A percentile compares a stretch with the other conserved stretches of the same genome.
These are phyloP conservation scores for Tuber aestivum DNA, from an alignment of 495 filamentous ascomycete species.

Conservation along the genomic window DNA sequence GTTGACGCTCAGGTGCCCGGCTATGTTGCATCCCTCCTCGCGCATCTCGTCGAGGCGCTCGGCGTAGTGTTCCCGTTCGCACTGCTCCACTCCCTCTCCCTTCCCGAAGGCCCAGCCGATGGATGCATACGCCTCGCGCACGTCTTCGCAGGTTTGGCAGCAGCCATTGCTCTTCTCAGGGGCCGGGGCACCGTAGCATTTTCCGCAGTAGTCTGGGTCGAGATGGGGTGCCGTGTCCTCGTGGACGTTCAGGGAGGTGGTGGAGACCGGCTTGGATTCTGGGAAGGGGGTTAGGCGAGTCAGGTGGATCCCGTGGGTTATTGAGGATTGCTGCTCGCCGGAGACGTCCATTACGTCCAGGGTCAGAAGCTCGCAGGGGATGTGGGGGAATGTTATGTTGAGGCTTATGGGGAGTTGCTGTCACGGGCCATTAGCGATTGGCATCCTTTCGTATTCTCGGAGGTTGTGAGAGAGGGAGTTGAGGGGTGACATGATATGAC, in stretches of 20 bases:
- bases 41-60: conserved; percentile 81
- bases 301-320: conserved; percentile 85
- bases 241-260: conserved; percentile 85
- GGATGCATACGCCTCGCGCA: conserved; percentile 83
- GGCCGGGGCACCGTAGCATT: conserved; percentile 78
- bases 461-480: background rate
- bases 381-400: conserved; percentile 90
- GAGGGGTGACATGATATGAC: conserved; percentile 20
- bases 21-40: conserved; percentile 88
- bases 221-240: conserved; percentile 77
- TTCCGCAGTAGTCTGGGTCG: conserved; percentile 85
- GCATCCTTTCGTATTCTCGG: background rate
- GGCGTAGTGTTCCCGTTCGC: conserved; percentile 84
- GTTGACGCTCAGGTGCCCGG: conserved; percentile 88
- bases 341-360: conserved; percentile 99
- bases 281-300: conserved; percentile 65
- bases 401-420: conserved; percentile 97
- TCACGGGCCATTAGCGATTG: conserved; percentile 5
- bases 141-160: conserved; percentile 95
- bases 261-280: conserved; percentile 71
- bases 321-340: conserved; percentile 88
- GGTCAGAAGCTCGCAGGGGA: conserved; percentile 92
- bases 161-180: conserved; percentile 65
- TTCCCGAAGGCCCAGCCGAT: conserved; percentile 88
- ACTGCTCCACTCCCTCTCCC: conserved; percentile 91